Evolutionary conservation across 2,329 filamentous ascomycete genomes (phyloP).

Genomic region (Coniochaeta sp.): DNA sequence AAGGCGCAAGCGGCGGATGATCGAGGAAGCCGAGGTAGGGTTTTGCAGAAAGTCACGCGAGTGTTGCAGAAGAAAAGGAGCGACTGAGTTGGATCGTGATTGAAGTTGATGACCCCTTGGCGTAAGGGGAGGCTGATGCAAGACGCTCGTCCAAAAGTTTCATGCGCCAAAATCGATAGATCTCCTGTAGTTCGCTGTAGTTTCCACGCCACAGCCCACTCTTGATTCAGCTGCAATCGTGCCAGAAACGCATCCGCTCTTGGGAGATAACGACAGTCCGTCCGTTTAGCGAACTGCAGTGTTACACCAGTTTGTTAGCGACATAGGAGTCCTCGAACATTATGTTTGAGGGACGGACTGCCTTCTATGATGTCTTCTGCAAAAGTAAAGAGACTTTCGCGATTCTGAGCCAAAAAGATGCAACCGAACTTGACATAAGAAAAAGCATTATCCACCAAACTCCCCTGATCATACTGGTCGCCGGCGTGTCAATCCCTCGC

Average conservation of each 20-base stretch:
- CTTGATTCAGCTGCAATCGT: neutral
- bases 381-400: no score
- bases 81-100: neutral
- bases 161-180: conserved; percentile 1
- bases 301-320: no score
- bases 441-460: neutral
- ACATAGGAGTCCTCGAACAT: no score
- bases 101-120: neutral
- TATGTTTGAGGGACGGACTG: neutral
- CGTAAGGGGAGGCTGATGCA: neutral
- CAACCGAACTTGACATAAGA: neutral
- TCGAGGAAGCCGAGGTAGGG: no score
- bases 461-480: neutral
- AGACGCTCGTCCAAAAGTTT: neutral
- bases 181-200: neutral
- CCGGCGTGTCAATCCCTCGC: neutral
- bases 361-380: neutral
- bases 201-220: neutral
- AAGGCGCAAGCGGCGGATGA: no score
- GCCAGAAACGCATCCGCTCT: neutral
- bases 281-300: no score
- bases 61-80: neutral
- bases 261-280: neutral
- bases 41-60: neutral
- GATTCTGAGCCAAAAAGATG: neutral